Evolutionary conservation across 129 eudicot species (phyloP).

Genomic region (Flaveria ramosissima): DNA sequence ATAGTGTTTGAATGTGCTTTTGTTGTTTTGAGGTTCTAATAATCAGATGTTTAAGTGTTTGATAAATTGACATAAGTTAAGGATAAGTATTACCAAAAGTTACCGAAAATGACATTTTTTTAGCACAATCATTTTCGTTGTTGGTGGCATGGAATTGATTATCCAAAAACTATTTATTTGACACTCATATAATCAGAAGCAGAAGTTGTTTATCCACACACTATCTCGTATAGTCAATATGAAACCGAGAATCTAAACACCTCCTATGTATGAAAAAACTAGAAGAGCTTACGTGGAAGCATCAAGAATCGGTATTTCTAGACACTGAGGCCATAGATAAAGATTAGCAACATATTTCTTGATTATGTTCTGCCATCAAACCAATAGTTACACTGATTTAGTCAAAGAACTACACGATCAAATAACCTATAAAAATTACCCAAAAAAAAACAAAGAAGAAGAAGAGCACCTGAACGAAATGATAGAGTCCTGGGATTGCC

Average conservation of each 20-base stretch:
- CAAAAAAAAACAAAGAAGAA: not conserved
- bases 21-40: too few species aligned
- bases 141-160: too few species aligned
- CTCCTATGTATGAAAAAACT: constrained; percentile 9
- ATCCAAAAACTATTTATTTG: too few species aligned
- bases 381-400: constrained; percentile 30
- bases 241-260: not conserved
- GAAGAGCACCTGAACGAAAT: constrained; percentile 53
- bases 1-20: too few species aligned
- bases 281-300: constrained; percentile 52
- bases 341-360: constrained; percentile 58
- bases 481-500: constrained; percentile 78
- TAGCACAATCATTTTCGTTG: too few species aligned
- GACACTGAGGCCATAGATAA: constrained; percentile 66
- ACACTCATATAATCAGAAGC: too few species aligned
- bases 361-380: constrained; percentile 49
- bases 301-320: constrained; percentile 68
- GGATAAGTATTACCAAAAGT: too few species aligned
- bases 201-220: not conserved
- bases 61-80: too few species aligned
- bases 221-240: not conserved
- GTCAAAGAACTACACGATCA: constrained; percentile 4
- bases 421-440: not conserved
- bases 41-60: too few species aligned
- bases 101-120: too few species aligned